A percentile compares a stretch with the other conserved stretches of the same genome.
These are phyloP conservation scores for Aureobasidium sp. DNA, from an alignment of 2,329 filamentous ascomycete genomes.

Conservation along the genomic window DNA sequence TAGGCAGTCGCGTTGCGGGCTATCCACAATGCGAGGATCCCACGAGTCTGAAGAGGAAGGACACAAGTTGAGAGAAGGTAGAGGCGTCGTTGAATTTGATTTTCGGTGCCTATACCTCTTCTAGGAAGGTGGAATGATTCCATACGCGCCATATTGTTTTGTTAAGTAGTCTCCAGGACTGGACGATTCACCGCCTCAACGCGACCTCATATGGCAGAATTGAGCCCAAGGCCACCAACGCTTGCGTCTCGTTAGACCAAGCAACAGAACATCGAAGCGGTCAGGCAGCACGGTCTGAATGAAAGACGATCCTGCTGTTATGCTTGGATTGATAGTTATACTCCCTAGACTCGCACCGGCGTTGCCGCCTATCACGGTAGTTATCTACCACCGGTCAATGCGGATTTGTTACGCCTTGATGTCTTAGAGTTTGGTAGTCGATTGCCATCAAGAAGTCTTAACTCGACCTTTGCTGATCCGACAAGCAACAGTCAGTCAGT, in stretches of 20 bases:
- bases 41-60: not conserved
- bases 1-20: not conserved
- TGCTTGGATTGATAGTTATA: not conserved
- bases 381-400: not conserved
- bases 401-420: not conserved
- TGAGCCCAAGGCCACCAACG: not conserved
- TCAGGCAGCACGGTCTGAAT: not conserved
- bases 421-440: not conserved
- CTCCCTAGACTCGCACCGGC: not conserved
- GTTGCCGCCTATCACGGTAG: not conserved
- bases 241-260: not conserved
- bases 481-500: not conserved
- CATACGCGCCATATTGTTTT: not conserved
- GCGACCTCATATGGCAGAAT: not conserved
- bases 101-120: not conserved
- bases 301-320: not conserved
- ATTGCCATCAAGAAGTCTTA: not conserved
- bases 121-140: not conserved
- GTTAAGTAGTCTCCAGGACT: not conserved
- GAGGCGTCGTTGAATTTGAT: not conserved
- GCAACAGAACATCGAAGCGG: not conserved
- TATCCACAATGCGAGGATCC: not conserved
- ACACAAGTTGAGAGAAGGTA: not conserved
- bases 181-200: not conserved
- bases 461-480: not conserved